These are phyloP conservation scores for Rhodotorula babjevae DNA, from an alignment of 768 basidiomycete species.

Conservation along the genomic window DNA sequence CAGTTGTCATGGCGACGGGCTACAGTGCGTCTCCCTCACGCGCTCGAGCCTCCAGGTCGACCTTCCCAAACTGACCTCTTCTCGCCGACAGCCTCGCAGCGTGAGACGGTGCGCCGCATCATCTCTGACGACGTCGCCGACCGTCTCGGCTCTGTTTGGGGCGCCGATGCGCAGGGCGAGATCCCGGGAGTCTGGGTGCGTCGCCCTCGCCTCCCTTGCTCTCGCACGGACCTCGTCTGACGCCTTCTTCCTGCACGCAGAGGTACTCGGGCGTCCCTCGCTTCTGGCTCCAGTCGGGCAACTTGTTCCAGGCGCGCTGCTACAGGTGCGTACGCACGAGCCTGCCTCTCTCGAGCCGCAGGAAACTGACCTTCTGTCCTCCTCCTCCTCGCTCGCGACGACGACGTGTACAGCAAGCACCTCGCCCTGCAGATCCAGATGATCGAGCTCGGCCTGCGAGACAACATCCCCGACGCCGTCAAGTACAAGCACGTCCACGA, in stretches of 20 bases:
- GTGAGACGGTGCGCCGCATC: slow-evolving; percentile 44
- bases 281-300: slow-evolving; percentile 35
- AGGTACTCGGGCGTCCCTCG: slow-evolving; percentile 24
- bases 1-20: neutral
- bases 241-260: neutral
- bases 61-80: neutral
- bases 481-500: slow-evolving; percentile 39
- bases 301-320: slow-evolving; percentile 41
- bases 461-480: slow-evolving; percentile 23
- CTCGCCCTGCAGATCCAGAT: slow-evolving; percentile 31
- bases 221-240: neutral
- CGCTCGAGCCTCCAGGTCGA: no score
- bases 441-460: slow-evolving; percentile 41
- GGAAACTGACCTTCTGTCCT: no score
- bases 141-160: slow-evolving; percentile 45
- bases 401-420: slow-evolving; percentile 10
- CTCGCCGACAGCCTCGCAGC: slow-evolving; percentile 20
- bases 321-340: slow-evolving; percentile 31
- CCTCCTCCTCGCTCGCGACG: neutral
- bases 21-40: neutral
- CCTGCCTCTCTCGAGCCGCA: neutral
- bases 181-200: slow-evolving; percentile 28
- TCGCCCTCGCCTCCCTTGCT: no score
- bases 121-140: slow-evolving; percentile 45
- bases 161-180: slow-evolving; percentile 46